A percentile compares a stretch with the other conserved stretches of the same genome.
Evolutionary conservation across 345 rosid species (phyloP).

Genomic region (Moringa oleifera): DNA sequence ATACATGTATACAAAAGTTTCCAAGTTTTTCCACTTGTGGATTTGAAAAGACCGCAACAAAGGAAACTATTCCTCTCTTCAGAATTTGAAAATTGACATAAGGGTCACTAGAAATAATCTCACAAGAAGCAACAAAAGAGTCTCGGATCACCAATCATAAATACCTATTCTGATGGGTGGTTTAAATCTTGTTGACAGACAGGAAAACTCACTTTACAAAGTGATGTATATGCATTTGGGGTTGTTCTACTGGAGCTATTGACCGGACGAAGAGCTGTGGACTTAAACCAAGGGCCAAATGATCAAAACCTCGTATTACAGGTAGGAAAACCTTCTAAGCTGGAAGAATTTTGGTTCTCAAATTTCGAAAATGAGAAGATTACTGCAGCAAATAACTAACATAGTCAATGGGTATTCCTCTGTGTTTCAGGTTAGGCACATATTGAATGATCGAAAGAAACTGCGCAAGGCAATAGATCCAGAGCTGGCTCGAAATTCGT

Average conservation of each 20-base stretch:
- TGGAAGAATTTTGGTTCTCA: conserved; percentile 3
- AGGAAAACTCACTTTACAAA: conserved; percentile 91
- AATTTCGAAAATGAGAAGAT: conserved; percentile 10
- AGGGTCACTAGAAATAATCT: no score
- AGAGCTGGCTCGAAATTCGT: conserved; percentile 64
- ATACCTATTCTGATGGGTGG: no score
- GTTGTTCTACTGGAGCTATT: conserved; percentile 92
- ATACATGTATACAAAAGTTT: background rate
- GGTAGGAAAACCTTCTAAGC: conserved; percentile 32
- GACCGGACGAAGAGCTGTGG: conserved; percentile 94
- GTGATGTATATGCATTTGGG: conserved; percentile 96
- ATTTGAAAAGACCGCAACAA: background rate
- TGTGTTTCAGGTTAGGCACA: conserved; percentile 65
- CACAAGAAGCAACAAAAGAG: background rate
- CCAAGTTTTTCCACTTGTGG: no score
- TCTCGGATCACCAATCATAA: background rate
- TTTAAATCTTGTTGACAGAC: no score
- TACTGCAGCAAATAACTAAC: conserved; percentile 4
- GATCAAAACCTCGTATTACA: conserved; percentile 95
- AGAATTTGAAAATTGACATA: no score
- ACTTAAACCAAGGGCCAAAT: conserved; percentile 73
- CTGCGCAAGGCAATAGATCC: conserved; percentile 77
- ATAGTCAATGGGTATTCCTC: conserved; percentile 15
- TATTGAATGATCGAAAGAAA: conserved; percentile 76
- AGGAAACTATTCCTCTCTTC: no score